phyloP scores from a whole-genome alignment of 345 rosid species.

The Eucalyptus globulus region DNA sequence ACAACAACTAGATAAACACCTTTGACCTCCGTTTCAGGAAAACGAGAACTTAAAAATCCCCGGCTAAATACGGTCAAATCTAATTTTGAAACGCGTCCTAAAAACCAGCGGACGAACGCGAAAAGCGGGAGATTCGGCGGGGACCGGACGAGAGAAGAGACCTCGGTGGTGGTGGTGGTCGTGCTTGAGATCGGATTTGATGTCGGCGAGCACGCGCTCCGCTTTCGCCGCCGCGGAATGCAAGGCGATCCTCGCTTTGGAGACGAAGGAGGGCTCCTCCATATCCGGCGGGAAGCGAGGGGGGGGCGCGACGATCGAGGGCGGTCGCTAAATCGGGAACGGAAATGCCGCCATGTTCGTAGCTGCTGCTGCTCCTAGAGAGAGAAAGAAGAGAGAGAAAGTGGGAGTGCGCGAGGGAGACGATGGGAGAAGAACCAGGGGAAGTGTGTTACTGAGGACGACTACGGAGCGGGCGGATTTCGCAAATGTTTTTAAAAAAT shows the following conservation, averaged over 20 bases:
- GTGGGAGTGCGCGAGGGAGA: background rate
- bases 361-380: background rate
- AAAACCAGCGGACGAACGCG: background rate
- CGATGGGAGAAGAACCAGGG: background rate
- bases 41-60: background rate
- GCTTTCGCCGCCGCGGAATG: conserved; percentile 97
- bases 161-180: conserved; percentile 36
- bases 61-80: background rate
- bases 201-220: conserved; percentile 85
- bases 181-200: conserved; percentile 65
- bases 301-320: background rate
- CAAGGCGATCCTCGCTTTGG: conserved; percentile 86
- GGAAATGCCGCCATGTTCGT: background rate
- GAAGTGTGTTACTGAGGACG: background rate
- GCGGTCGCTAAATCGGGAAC: background rate
- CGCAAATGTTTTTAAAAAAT: background rate
- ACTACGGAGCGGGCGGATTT: background rate
- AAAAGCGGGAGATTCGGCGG: background rate
- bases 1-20: background rate
- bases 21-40: background rate
- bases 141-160: background rate
- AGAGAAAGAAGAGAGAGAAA: background rate
- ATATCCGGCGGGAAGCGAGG: conserved; percentile 13
- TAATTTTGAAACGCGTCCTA: background rate
- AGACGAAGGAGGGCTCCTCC: conserved; percentile 70